These are phyloP conservation scores for Suillus sp. DNA, from an alignment of 768 basidiomycete genomes.

Conservation along the genomic window DNA sequence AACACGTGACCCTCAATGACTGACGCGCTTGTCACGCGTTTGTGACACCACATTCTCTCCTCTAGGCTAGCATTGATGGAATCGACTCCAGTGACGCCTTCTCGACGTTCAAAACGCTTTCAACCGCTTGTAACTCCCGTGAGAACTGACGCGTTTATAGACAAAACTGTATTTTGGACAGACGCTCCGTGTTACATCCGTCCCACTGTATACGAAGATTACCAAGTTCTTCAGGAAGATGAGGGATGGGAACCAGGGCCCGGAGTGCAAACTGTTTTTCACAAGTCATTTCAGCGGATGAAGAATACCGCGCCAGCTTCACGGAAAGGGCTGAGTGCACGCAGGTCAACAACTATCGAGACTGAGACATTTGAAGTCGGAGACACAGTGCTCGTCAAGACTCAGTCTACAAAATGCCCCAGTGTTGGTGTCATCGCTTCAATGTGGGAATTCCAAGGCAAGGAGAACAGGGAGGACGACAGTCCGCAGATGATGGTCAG, in stretches of 20 bases:
- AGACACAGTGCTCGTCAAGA: constrained; percentile 65
- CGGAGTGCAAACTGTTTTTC: constrained; percentile 30
- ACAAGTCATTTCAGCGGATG: constrained; percentile 30
- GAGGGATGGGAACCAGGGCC: constrained; percentile 24
- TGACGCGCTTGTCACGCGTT: constrained; percentile 5
- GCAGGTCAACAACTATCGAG: constrained; percentile 4
- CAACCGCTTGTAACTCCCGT: constrained; percentile 36
- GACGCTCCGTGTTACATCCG: constrained; percentile 25
- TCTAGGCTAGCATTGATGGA: neutral
- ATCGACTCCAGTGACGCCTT: constrained; percentile 28
- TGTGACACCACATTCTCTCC: constrained; percentile 4
- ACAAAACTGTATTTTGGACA: constrained; percentile 32
- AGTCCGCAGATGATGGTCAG: constrained; percentile 52
- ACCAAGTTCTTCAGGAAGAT: constrained; percentile 29
- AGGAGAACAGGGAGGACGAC: constrained; percentile 33
- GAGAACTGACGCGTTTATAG: constrained; percentile 28
- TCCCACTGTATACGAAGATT: constrained; percentile 28
- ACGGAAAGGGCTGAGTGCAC: constrained; percentile 15
- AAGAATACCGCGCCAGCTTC: constrained; percentile 21
- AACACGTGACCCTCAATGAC: neutral
- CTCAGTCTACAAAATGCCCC: constrained; percentile 43
- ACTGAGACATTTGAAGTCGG: constrained; percentile 53
- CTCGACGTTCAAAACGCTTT: constrained; percentile 40
- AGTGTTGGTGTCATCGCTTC: constrained; percentile 72
- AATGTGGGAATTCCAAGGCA: constrained; percentile 58